Evolutionary conservation across 495 filamentous ascomycete species (phyloP).

Genomic region (Tricharina praecox): DNA sequence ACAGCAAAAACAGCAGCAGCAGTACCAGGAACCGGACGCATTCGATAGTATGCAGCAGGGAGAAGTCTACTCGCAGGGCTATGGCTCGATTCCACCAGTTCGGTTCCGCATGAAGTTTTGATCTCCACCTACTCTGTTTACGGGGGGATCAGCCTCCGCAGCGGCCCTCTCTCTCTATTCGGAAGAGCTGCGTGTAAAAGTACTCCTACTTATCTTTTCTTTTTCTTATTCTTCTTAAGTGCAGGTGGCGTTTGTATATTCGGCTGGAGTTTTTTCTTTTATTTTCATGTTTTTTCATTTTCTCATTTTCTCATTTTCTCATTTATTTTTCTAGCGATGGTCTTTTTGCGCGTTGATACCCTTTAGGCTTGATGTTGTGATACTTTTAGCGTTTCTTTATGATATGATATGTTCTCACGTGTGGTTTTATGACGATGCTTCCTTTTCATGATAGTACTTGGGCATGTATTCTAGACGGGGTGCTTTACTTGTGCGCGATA

Average conservation of each 20-base stretch:
- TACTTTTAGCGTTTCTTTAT: too few relatives aligned
- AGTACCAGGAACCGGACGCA: background rate
- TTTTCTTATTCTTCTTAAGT: background rate
- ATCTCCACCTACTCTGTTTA: too few relatives aligned
- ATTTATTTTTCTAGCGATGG: too few relatives aligned
- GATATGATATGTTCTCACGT: too few relatives aligned
- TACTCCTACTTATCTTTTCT: background rate
- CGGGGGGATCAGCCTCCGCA: background rate
- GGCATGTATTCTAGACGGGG: too few relatives aligned
- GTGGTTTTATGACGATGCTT: too few relatives aligned
- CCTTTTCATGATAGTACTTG: too few relatives aligned
- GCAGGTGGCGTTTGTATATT: background rate
- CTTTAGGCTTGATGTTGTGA: too few relatives aligned
- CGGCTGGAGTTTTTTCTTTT: background rate
- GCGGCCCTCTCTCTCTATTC: background rate
- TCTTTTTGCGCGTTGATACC: too few relatives aligned
- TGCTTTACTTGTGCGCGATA: too few relatives aligned
- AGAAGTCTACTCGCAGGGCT: background rate
- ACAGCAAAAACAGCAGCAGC: background rate
- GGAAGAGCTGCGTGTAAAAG: too few relatives aligned
- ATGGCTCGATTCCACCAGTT: background rate
- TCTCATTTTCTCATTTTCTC: too few relatives aligned
- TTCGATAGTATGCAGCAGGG: background rate
- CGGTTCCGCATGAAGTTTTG: background rate
- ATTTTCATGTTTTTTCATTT: background rate